Base-by-base conservation (phyloP, 2,329 filamentous ascomycete genomes). In the Curvularia eragrostidis region DNA sequence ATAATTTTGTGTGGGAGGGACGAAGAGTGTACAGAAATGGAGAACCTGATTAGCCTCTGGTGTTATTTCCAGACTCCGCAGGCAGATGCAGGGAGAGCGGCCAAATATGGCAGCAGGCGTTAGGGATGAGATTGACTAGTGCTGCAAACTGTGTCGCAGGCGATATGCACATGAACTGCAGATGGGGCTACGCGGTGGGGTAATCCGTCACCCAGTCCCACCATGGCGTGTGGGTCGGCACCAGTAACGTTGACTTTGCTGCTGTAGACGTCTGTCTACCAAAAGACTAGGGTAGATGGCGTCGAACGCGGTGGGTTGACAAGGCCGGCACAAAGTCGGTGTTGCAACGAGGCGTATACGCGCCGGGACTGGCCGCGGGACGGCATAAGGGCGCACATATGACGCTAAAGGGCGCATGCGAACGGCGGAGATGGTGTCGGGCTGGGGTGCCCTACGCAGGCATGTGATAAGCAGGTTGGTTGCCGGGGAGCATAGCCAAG, bases 101-200 rank as follows among this genome's bases (percentile, higher is more conserved):
- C 13, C 13, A n/a, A 26, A 36, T 13, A 12, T 12, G n/a, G 32
- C 32, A n/a, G 30, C 30, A 32, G 30, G 30, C 12, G 13, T 8
- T 9, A 13, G 8, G 34, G 30, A n/a, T 19, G n/a, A 24, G 38
- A 18, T 30, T 21, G 44, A 39, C 46, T 52, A 38, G 48, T 32
- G 53, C 26, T 52, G 32, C 36, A 12, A 24, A 48, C 42, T 26
- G 12, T 34, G 48, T 56, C 30, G 47, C 54, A 53, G 48, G 54
- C 23, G n/a, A 26, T 21, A 34, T 57, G 43, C 42, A 53, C 36
- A 41, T 28, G 18, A 41, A 49, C 19, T 32, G 23, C 15, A 23
- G 32, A 52, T 52, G 34, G 53, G 47, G 15, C 30, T 44, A 56
- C 44, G 48, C 28, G 39, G 53, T 56, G 53, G 53, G 53, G 53